phyloP scores from a whole-genome alignment of 2,329 filamentous ascomycete species.

The Aureobasidium vineae region DNA sequence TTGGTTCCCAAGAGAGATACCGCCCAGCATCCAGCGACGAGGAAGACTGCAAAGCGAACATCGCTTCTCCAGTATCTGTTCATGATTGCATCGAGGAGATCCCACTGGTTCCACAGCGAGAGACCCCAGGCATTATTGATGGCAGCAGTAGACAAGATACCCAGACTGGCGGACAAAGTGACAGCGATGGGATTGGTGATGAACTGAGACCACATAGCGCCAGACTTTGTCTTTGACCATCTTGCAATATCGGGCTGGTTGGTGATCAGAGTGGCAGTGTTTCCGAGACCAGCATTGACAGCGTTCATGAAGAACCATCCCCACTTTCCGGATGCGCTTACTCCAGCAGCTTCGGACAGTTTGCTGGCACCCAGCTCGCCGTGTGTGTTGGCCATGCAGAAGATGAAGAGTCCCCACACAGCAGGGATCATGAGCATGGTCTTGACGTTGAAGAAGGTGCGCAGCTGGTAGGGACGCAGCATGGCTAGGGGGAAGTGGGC shows the following conservation, averaged over 20 bases:
- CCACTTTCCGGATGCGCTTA: slow-evolving; percentile 21
- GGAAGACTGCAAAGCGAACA: slow-evolving; percentile 44
- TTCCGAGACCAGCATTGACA: slow-evolving; percentile 48
- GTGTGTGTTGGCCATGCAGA: slow-evolving; percentile 44
- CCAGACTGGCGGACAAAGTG: slow-evolving; percentile 45
- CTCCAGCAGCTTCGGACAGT: slow-evolving; percentile 15
- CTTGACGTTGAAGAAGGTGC: slow-evolving; percentile 50
- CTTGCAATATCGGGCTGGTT: slow-evolving; percentile 51
- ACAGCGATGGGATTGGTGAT: slow-evolving; percentile 45
- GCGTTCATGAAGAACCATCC: slow-evolving; percentile 44
- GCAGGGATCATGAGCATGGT: slow-evolving; percentile 53
- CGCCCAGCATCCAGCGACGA: slow-evolving; percentile 41
- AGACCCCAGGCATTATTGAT: slow-evolving; percentile 47
- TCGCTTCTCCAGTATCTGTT: slow-evolving; percentile 36
- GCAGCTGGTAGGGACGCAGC: slow-evolving; percentile 47
- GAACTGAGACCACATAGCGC: slow-evolving; percentile 46
- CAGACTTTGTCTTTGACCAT: slow-evolving; percentile 42
- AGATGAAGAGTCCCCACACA: slow-evolving; percentile 43
- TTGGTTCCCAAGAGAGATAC: slow-evolving; percentile 43
- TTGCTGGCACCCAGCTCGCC: slow-evolving; percentile 36
- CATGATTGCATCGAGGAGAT: slow-evolving; percentile 39
- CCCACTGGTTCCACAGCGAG: slow-evolving; percentile 39
- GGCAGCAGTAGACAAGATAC: slow-evolving; percentile 47
- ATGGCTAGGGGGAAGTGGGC: slow-evolving; percentile 41
- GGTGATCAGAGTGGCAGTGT: slow-evolving; percentile 53